Evolutionary conservation across 257 asterid species (phyloP).

Genomic region (Scutellaria baicalensis): DNA sequence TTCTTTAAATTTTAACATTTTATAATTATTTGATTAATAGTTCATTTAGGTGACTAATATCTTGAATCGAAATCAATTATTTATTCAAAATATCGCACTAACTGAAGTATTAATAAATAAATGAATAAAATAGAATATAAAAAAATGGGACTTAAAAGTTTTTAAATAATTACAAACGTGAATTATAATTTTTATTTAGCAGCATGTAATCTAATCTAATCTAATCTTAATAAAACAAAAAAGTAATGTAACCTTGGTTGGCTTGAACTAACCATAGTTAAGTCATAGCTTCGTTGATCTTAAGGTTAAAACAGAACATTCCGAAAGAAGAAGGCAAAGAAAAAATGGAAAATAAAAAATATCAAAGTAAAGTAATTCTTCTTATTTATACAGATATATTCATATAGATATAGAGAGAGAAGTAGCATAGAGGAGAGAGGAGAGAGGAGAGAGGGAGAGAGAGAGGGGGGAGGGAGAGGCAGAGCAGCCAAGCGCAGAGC

Average conservation of each 20-base stretch:
- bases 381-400: slow-evolving; percentile 9
- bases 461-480: neutral
- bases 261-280: slow-evolving; percentile 26
- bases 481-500: slow-evolving; percentile 2
- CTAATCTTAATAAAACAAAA: neutral
- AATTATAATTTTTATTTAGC: no score
- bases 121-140: no score
- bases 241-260: slow-evolving; percentile 10
- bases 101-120: no score
- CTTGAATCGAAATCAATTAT: no score
- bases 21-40: no score
- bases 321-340: neutral
- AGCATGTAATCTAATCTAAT: no score
- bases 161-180: no score
- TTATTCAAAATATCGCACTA: no score
- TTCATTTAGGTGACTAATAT: no score
- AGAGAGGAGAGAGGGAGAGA: slow-evolving; percentile 6
- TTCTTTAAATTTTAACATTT: no score
- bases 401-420: neutral
- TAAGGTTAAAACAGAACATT: slow-evolving; percentile 10
- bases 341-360: neutral
- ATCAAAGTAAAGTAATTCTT: neutral
- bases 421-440: neutral
- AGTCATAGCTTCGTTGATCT: slow-evolving; percentile 7
- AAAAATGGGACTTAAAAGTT: no score